phyloP scores from a whole-genome alignment of 805 yeast species.

The Candida tibetensis region DNA sequence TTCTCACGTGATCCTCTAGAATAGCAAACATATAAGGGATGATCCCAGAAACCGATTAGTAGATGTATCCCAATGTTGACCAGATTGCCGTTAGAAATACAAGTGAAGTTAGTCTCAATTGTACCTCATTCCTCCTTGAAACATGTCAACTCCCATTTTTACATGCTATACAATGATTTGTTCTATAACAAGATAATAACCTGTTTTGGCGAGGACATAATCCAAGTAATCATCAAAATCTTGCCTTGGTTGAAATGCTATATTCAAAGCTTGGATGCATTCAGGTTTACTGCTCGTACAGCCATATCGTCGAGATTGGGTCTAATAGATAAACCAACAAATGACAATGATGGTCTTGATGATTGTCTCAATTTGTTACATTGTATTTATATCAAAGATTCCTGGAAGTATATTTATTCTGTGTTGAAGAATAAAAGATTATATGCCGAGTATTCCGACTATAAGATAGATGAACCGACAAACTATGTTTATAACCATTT shows the following conservation, averaged over 20 bases:
- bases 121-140: conserved; percentile 35
- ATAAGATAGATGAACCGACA: conserved; percentile 47
- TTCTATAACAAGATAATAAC: conserved; percentile 38
- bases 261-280: conserved; percentile 37
- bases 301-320: conserved; percentile 25
- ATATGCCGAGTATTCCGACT: conserved; percentile 47
- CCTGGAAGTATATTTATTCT: conserved; percentile 54
- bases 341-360: conserved; percentile 2
- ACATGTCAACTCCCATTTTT: conserved; percentile 41
- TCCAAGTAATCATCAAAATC: conserved; percentile 29
- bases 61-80: conserved; percentile 10
- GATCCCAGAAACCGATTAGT: too few relatives aligned
- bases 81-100: conserved; percentile 44
- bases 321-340: conserved; percentile 21
- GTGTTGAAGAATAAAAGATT: conserved; percentile 50
- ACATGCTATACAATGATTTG: conserved; percentile 48
- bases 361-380: conserved; percentile 15
- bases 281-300: conserved; percentile 26
- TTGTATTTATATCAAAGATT: conserved; percentile 41
- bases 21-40: too few relatives aligned
- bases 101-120: conserved; percentile 31
- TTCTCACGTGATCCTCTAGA: too few relatives aligned
- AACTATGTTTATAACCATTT: conserved; percentile 42
- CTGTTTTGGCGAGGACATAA: conserved; percentile 37
- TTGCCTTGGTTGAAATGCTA: conserved; percentile 39